phyloP scores from a whole-genome alignment of 257 asterid genomes.

The Petunia secreta region DNA sequence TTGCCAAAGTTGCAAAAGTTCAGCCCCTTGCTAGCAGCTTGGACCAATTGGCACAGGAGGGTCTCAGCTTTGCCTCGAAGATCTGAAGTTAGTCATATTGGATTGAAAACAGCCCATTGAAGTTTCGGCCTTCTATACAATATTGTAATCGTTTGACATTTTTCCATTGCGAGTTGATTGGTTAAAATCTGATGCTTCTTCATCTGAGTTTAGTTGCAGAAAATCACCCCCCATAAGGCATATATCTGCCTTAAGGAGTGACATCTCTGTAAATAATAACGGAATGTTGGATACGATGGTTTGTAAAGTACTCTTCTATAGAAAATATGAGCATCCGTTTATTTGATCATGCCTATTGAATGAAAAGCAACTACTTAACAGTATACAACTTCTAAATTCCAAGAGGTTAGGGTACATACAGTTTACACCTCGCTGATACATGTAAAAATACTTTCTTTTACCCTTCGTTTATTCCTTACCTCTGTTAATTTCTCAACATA shows the following conservation, averaged over 20 bases:
- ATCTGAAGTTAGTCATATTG: constrained; percentile 39
- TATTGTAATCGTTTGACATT: constrained; percentile 3
- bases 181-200: background rate
- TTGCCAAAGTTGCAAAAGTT: constrained; percentile 76
- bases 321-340: constrained; percentile 5
- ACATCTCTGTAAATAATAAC: constrained; percentile 10
- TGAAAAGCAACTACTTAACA: background rate
- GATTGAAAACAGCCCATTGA: background rate
- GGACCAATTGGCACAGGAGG: constrained; percentile 71
- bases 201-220: constrained; percentile 21
- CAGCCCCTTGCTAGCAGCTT: constrained; percentile 65
- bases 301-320: background rate
- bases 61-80: constrained; percentile 71
- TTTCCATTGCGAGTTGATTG: constrained; percentile 9
- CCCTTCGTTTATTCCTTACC: too few relatives aligned
- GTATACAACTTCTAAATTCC: too few relatives aligned
- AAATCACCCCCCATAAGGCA: constrained; percentile 14
- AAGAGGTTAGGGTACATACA: too few relatives aligned
- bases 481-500: too few relatives aligned
- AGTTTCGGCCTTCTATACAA: constrained; percentile 2
- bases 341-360: background rate
- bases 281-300: constrained; percentile 14
- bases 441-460: too few relatives aligned
- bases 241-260: background rate
- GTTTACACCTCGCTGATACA: background rate